phyloP scores from a whole-genome alignment of 2,329 filamentous ascomycete genomes.

The Spiromastix sp. region DNA sequence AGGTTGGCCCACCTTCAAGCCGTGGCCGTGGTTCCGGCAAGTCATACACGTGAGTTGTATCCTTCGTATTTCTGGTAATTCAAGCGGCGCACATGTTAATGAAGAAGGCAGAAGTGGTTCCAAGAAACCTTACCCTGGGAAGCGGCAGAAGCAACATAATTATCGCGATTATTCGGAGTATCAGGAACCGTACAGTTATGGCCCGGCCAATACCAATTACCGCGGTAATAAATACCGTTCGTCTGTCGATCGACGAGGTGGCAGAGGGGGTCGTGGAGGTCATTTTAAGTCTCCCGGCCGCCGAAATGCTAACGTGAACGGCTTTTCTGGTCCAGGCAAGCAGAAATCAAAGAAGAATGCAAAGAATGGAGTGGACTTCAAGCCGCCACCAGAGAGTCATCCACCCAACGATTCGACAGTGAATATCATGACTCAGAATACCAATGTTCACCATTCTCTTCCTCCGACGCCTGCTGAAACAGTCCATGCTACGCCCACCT shows the following conservation, averaged over 20 bases:
- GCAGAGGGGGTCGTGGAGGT: no score
- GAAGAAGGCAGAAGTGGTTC: neutral
- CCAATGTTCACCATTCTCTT: no score
- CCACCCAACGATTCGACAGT: no score
- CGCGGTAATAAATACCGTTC: neutral
- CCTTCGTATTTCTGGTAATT: no score
- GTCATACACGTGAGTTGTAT: no score
- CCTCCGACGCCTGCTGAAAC: no score
- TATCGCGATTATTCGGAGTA: no score
- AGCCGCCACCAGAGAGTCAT: no score
- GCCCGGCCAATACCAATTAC: neutral
- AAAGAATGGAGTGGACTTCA: constrained; percentile 1
- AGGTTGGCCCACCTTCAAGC: no score
- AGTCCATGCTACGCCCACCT: neutral
- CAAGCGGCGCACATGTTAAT: no score
- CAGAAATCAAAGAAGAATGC: constrained; percentile 1
- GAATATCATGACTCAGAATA: no score
- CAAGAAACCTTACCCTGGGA: neutral
- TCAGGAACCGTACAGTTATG: neutral
- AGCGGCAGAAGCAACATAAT: constrained; percentile 2
- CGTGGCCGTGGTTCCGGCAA: no score
- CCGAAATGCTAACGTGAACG: neutral
- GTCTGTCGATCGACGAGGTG: constrained; percentile 4
- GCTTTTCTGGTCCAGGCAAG: constrained; percentile 2
- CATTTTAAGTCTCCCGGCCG: constrained; percentile 2